Evolutionary conservation across 805 yeast genomes (phyloP).

Genomic region (Lipomyces yamadae): DNA sequence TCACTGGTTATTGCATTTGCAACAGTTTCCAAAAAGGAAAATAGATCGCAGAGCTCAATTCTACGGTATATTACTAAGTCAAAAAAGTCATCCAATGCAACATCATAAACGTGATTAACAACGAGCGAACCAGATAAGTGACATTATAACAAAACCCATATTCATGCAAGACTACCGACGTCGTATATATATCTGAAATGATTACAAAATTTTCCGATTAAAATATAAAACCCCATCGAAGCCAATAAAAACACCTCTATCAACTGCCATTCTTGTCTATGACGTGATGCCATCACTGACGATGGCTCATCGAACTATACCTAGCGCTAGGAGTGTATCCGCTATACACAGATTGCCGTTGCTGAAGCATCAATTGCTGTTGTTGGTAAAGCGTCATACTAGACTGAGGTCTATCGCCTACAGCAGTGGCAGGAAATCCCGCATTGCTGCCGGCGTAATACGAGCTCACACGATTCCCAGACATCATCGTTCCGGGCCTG

Average conservation of each 20-base stretch:
- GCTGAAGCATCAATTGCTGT: constrained; percentile 17
- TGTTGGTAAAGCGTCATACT: constrained; percentile 23
- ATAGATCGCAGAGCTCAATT: background rate
- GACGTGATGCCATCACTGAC: background rate
- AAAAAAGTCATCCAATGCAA: background rate
- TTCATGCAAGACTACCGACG: background rate
- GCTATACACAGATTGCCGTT: constrained; percentile 4
- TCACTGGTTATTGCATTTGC: too few species aligned
- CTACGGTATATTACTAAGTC: background rate
- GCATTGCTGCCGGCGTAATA: constrained; percentile 8
- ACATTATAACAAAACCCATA: constrained; percentile 2
- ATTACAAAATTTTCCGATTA: background rate
- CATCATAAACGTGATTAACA: background rate
- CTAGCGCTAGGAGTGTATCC: background rate
- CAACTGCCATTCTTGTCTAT: background rate
- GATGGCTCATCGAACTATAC: background rate
- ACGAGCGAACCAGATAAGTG: background rate
- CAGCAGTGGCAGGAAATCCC: background rate
- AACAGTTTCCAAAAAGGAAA: background rate
- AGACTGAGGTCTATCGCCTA: constrained; percentile 9
- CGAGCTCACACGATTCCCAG: background rate
- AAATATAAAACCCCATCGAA: background rate
- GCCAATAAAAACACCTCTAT: background rate
- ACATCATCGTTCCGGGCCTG: constrained; percentile 8
- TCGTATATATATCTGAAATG: background rate